A percentile compares a stretch with the other conserved stretches of the same genome.
These are phyloP conservation scores for Aspergillus ruber DNA, from an alignment of 2,329 filamentous ascomycete genomes.

Conservation along the genomic window DNA sequence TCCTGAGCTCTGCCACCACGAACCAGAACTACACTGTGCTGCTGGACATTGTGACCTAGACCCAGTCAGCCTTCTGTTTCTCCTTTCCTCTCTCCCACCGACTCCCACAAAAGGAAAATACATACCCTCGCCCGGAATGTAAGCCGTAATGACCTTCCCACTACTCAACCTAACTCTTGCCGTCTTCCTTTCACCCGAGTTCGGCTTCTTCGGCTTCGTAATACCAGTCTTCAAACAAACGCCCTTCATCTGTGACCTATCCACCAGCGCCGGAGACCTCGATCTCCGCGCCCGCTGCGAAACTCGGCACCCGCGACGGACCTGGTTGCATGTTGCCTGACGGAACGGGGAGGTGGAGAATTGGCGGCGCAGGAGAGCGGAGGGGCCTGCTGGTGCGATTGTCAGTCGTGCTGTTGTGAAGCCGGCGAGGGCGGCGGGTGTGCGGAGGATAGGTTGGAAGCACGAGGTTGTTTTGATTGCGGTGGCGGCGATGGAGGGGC, in stretches of 20 bases:
- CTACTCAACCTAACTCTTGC: conserved; percentile 84
- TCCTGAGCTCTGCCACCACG: conserved; percentile 88
- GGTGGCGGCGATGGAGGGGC: conserved; percentile 16
- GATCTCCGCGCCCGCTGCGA: conserved; percentile 76
- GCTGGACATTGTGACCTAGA: conserved; percentile 87
- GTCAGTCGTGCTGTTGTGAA: conserved; percentile 11
- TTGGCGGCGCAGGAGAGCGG: conserved; percentile 24
- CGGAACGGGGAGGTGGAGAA: conserved; percentile 55
- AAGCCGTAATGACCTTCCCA: conserved; percentile 81
- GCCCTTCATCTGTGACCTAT: conserved; percentile 81
- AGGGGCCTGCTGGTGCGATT: conserved; percentile 14
- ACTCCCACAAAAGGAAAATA: not conserved
- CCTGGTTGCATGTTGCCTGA: conserved; percentile 65
- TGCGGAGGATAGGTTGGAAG: conserved; percentile 26
- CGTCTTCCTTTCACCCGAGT: conserved; percentile 94
- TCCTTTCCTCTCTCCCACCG: not conserved
- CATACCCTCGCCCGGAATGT: conserved; percentile 85
- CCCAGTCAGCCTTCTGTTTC: not conserved
- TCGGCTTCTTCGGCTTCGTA: conserved; percentile 96
- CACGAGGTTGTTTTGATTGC: conserved; percentile 16
- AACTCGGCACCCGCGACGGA: conserved; percentile 68
- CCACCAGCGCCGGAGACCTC: conserved; percentile 74
- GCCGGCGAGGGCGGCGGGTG: conserved; percentile 15
- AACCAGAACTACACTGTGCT: conserved; percentile 97
- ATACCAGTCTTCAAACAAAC: conserved; percentile 93